A percentile compares a stretch with the other conserved stretches of the same genome.
These are phyloP conservation scores for Kodamaea sp. DNA, from an alignment of 1,139 yeast species.

Conservation along the genomic window DNA sequence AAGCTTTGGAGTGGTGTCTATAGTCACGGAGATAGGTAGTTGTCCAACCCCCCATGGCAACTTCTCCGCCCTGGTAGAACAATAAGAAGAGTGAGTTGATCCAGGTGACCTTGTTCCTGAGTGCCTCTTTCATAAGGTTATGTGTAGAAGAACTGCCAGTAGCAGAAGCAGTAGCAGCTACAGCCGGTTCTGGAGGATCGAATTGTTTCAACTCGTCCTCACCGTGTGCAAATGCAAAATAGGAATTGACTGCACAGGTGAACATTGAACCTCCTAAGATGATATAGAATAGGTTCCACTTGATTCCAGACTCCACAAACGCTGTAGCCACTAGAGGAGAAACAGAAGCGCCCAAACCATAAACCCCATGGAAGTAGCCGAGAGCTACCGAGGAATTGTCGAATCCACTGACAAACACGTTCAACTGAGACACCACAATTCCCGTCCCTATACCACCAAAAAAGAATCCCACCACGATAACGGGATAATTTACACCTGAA, in stretches of 20 bases:
- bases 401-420: slow-evolving; percentile 18
- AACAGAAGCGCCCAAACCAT: slow-evolving; percentile 23
- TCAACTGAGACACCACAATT: slow-evolving; percentile 17
- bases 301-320: slow-evolving; percentile 15
- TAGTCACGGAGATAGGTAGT: slow-evolving; percentile 62
- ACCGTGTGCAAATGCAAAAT: slow-evolving; percentile 15
- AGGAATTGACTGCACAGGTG: slow-evolving; percentile 8
- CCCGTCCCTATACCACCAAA: slow-evolving; percentile 21
- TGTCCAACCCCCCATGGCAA: slow-evolving; percentile 70
- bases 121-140: slow-evolving; percentile 24
- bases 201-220: slow-evolving; percentile 14
- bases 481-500: slow-evolving; percentile 28
- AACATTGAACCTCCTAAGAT: slow-evolving; percentile 17
- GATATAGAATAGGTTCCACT: slow-evolving; percentile 20
- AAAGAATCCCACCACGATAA: slow-evolving; percentile 19
- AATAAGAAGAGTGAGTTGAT: slow-evolving; percentile 52
- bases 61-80: slow-evolving; percentile 70
- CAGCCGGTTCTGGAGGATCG: slow-evolving; percentile 3
- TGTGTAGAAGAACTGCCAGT: background rate
- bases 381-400: slow-evolving; percentile 18
- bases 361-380: slow-evolving; percentile 19
- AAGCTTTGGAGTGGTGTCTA: slow-evolving; percentile 45
- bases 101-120: slow-evolving; percentile 54
- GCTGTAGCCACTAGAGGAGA: slow-evolving; percentile 27
- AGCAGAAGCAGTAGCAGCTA: background rate